Evolutionary conservation across 2,329 filamentous ascomycete genomes (phyloP).

Genomic region (Colletotrichum chrysophilum): DNA sequence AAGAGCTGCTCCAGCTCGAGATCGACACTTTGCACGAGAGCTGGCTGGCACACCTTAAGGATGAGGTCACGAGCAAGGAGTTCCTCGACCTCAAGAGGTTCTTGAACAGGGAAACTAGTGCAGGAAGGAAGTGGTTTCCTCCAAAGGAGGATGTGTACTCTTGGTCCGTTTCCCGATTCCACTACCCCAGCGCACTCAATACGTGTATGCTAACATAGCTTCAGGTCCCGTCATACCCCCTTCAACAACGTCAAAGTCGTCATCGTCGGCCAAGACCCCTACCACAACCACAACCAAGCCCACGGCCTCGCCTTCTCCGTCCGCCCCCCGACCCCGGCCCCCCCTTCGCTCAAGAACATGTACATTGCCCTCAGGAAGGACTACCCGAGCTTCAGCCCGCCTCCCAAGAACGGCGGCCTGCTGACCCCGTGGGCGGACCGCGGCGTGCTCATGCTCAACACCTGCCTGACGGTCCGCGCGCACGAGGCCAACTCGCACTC

Average conservation of each 20-base stretch:
- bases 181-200: neutral
- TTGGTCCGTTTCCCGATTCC: conserved; percentile 64
- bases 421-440: conserved; percentile 93
- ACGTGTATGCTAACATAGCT: conserved; percentile 21
- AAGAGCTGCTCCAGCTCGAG: conserved; percentile 81
- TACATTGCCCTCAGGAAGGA: conserved; percentile 88
- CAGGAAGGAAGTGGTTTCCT: conserved; percentile 83
- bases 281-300: conserved; percentile 94
- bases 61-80: conserved; percentile 78
- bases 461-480: conserved; percentile 90
- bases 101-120: conserved; percentile 76
- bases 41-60: conserved; percentile 89
- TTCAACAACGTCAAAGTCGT: conserved; percentile 89
- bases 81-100: conserved; percentile 92
- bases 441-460: conserved; percentile 92
- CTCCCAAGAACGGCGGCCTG: conserved; percentile 79
- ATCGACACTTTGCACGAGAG: conserved; percentile 91
- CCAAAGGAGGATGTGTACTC: conserved; percentile 91
- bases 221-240: conserved; percentile 91
- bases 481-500: conserved; percentile 87
- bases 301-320: conserved; percentile 97
- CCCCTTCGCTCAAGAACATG: conserved; percentile 92
- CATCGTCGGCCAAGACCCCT: conserved; percentile 94
- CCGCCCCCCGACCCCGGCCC: conserved; percentile 83
- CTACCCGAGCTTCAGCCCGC: conserved; percentile 79